Base-by-base conservation (phyloP, 2,329 filamentous ascomycete species). In the Decorospora gaudefroyi region DNA sequence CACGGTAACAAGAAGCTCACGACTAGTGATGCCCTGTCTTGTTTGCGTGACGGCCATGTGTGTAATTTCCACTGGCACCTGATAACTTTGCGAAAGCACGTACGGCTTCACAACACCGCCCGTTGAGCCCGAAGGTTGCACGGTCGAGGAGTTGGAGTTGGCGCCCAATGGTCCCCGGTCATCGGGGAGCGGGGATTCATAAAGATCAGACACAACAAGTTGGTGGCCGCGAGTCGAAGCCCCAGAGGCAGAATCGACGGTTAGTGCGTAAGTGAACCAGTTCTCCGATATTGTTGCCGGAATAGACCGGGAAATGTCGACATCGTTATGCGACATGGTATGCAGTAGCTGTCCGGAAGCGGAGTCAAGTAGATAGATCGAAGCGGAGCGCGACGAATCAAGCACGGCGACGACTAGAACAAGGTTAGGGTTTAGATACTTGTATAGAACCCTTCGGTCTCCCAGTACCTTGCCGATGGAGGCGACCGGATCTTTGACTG, bases 391-490 rank as follows among this genome's bases (percentile, higher is more conserved):
- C 2, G 77, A 63, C 8, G 75, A 73, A 15, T 85, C 79, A 22
- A 86, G 78, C 2, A 84, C 73, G 1, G 88, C 78, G 1, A 87
- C 88, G 31, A 96, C 77, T 0, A 97, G 79, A 2, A 90, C 77
- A 5, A 89, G 80, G 71, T 95, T 96, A 0, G 88, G 84, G 73
- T 95, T 96, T 27, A 99, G 75, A 67, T 97, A 97, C 74, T 99
- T 99, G 82, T 99, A 99, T 52, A 92, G 81, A 33, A 99, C 93
- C n/a, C 85, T 85, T 29, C 93, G 83, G 63, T 99, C 87, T 17
- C 90, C 91, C 15, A 99, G 81, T 1, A 97, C 93, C 46, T 89
- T 90, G 7, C 93, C 93, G 58, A 99, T 96, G 0, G 93, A 97
- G 3, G 93, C 92, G 33, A 97, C 85, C 0, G 90, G 90, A 59